Conservation (phyloP, 352 stramenopile genomes). For the Phytopythium sindhum region DNA sequence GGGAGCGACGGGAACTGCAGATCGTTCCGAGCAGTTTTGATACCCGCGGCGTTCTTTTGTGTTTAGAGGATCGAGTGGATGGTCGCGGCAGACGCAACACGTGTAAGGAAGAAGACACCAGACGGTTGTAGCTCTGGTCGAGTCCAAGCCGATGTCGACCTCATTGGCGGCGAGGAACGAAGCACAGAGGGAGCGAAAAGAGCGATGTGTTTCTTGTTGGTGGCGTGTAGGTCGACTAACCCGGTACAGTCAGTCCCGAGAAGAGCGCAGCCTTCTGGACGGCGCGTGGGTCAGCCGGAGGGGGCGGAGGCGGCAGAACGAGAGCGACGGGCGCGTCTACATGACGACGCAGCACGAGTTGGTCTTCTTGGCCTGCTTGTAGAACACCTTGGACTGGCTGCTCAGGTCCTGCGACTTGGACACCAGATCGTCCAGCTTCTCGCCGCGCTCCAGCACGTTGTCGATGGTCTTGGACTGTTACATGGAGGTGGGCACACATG, state of each 20-base stretch:
- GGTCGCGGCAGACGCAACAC: background rate
- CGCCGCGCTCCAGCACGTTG: slow-evolving; percentile 96
- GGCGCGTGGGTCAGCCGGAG: background rate
- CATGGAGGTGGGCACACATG: background rate
- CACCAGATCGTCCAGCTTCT: slow-evolving; percentile 99
- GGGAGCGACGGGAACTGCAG: background rate
- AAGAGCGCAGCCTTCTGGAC: background rate
- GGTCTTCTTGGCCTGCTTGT: slow-evolving; percentile 99
- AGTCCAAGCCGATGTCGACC: too few species aligned
- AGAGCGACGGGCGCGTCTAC: slow-evolving; percentile 32
- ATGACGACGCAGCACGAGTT: slow-evolving; percentile 98
- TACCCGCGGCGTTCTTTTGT: background rate
- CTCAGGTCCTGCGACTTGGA: slow-evolving; percentile 98
- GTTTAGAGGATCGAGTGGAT: background rate
- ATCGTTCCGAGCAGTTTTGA: background rate
- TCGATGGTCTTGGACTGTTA: slow-evolving; percentile 97
- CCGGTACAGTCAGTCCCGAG: background rate
- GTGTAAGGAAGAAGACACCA: background rate
- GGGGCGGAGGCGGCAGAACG: background rate
- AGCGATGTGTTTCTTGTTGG: background rate
- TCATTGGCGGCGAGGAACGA: background rate
- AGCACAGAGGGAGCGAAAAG: background rate
- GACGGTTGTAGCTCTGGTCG: background rate
- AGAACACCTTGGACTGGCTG: slow-evolving; percentile 99
- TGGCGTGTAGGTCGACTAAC: background rate